Evolutionary conservation across 768 basidiomycete genomes (phyloP).

Genomic region (Hericium erinaceus): DNA sequence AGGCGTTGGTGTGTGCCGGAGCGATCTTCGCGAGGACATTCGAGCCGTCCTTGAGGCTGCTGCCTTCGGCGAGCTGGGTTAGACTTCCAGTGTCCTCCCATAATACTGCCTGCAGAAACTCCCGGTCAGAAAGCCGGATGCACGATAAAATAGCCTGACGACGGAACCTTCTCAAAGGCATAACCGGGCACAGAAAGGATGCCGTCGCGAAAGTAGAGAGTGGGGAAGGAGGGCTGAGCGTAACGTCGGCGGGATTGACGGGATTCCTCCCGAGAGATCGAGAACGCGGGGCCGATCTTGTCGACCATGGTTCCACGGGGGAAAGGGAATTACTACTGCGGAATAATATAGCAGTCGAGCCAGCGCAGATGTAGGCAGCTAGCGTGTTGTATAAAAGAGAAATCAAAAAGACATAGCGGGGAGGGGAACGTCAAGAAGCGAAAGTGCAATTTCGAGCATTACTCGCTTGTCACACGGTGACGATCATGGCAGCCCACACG

Average conservation of each 20-base stretch:
- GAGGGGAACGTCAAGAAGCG: background rate
- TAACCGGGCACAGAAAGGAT: slow-evolving; percentile 63
- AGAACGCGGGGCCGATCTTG: background rate
- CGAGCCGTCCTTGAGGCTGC: slow-evolving; percentile 59
- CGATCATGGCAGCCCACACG: background rate
- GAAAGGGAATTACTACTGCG: too few relatives aligned
- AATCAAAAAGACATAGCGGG: background rate
- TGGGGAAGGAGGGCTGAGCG: slow-evolving; percentile 48
- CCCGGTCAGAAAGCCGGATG: background rate
- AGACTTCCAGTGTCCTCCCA: slow-evolving; percentile 72
- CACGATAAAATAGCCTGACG: slow-evolving; percentile 2
- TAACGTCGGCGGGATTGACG: slow-evolving; percentile 33
- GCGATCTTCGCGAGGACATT: slow-evolving; percentile 67
- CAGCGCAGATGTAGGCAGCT: background rate
- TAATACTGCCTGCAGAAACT: slow-evolving; percentile 31
- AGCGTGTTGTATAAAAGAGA: background rate
- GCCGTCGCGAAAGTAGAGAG: slow-evolving; percentile 43
- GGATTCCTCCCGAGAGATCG: background rate
- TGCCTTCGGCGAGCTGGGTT: slow-evolving; percentile 61
- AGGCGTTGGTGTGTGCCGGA: slow-evolving; percentile 61
- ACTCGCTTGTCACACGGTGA: background rate
- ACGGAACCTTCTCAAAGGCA: slow-evolving; percentile 53
- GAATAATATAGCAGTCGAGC: background rate
- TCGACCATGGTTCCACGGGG: too few relatives aligned
- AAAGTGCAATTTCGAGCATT: background rate